Conservation (phyloP, 2,329 filamentous ascomycete species). For the Exophiala calicioides region DNA sequence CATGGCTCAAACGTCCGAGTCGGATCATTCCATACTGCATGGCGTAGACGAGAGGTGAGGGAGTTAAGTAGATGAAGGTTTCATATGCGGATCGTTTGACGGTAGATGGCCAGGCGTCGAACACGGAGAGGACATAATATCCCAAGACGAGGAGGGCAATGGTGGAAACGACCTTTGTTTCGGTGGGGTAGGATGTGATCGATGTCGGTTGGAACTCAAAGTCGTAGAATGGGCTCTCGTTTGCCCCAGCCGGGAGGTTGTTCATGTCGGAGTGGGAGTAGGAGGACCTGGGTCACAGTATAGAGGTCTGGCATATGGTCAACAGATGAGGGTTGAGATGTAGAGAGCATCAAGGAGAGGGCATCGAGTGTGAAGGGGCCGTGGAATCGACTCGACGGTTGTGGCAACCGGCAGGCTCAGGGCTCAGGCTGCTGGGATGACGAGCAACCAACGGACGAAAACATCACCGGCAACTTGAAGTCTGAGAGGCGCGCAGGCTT, state of each 20-base stretch:
- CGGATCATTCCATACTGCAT: constrained; percentile 53
- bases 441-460: constrained; percentile 5
- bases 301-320: constrained; percentile 15
- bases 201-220: constrained; percentile 8
- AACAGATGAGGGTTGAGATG: neutral
- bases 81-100: constrained; percentile 39
- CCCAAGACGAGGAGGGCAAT: constrained; percentile 29
- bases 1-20: constrained; percentile 44
- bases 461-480: constrained; percentile 1
- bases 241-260: constrained; percentile 27
- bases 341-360: neutral
- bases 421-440: constrained; percentile 11
- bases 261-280: constrained; percentile 24
- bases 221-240: constrained; percentile 20
- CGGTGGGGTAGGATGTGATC: constrained; percentile 16
- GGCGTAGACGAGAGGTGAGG: constrained; percentile 43
- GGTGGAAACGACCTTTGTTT: constrained; percentile 24
- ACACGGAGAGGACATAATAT: constrained; percentile 43
- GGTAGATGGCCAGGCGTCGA: constrained; percentile 34
- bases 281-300: constrained; percentile 1
- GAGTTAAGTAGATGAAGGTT: constrained; percentile 41
- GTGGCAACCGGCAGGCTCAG: constrained; percentile 4
- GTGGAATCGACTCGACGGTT: neutral
- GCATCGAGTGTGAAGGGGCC: neutral
- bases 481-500: constrained; percentile 6